Base-by-base conservation (phyloP, 257 asterid genomes). In the Jacaranda copaia region DNA sequence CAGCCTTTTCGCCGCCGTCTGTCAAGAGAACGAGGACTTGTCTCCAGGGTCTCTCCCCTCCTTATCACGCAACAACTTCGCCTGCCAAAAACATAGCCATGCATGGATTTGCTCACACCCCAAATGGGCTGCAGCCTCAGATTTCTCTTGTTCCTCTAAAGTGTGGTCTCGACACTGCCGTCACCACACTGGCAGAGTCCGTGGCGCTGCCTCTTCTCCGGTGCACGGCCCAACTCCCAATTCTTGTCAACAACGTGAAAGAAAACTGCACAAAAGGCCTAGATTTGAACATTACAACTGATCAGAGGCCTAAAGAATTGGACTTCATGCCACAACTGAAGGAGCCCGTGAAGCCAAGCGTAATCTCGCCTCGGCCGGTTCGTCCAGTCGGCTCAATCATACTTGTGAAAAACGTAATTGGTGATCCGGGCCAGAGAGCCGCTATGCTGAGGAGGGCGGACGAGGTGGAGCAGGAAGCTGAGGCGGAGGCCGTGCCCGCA, bases 321-420 rank as follows among this genome's bases (percentile, higher is more conserved):
- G 96, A 91, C 16, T 77, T 89, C 63, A 61, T 82, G 79, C 83
- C 84, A 3, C 90, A 83, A 15, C 32, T 87, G 42, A 77, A 84
- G 16, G 86, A 74, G 58, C 87, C 92, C 1, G 70, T 72, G 15
- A 80, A 57, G 67, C 81, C 85, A 2, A 58, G 4, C 1, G 87
- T 91, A 1, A 88, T 95, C 16, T 80, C 91, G 1, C 98, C 98
- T 0, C 87, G 80, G 8, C 96, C 97, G 14, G 87, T 90, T 12
- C 85, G 97, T 0, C 98, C 97, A 4, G 85, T 93, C 10, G 90
- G 92, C 3, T 90, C 99, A 8, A 88, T 45, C 56, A 87, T 93
- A 3, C 62, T 64, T 0, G 87, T 91, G 16, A 79, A 80, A 4
- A 45, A 63, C 40, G 79, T 93, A 68, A 11, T 65, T 8, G 80